phyloP scores from a whole-genome alignment of 2,329 filamentous ascomycete genomes.

The Calonectria naviculata region DNA sequence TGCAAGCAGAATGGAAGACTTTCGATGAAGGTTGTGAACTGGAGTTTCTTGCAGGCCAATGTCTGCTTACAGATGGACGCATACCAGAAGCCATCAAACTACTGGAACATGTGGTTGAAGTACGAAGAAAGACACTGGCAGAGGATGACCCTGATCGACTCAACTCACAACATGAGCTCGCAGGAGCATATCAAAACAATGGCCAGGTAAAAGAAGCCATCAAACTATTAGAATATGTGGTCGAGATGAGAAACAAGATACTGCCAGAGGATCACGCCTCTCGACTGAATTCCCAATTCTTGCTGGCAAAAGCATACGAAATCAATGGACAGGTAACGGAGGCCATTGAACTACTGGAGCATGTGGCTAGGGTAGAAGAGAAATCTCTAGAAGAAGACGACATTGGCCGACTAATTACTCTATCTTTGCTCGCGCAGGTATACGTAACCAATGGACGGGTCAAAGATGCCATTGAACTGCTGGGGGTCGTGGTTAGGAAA shows the following conservation, averaged over 20 bases:
- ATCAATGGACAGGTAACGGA: no score
- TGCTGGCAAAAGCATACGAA: background rate
- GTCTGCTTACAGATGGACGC: background rate
- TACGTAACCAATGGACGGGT: background rate
- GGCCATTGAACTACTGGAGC: no score
- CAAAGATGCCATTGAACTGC: background rate
- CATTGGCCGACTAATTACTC: background rate
- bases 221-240: background rate
- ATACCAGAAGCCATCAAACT: background rate
- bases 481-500: background rate
- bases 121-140: background rate
- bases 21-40: background rate
- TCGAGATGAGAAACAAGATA: background rate
- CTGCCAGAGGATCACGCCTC: background rate
- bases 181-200: slow-evolving; percentile 2
- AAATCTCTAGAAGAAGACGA: background rate
- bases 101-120: background rate
- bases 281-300: background rate
- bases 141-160: slow-evolving; percentile 1
- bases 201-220: background rate
- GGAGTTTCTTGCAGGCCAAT: rapidly evolving
- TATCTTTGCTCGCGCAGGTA: background rate
- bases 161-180: slow-evolving; percentile 12
- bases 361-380: background rate
- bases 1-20: rapidly evolving